Evolutionary conservation across 2,329 filamentous ascomycete species (phyloP).

Genomic region (Emericellopsis atlantica): DNA sequence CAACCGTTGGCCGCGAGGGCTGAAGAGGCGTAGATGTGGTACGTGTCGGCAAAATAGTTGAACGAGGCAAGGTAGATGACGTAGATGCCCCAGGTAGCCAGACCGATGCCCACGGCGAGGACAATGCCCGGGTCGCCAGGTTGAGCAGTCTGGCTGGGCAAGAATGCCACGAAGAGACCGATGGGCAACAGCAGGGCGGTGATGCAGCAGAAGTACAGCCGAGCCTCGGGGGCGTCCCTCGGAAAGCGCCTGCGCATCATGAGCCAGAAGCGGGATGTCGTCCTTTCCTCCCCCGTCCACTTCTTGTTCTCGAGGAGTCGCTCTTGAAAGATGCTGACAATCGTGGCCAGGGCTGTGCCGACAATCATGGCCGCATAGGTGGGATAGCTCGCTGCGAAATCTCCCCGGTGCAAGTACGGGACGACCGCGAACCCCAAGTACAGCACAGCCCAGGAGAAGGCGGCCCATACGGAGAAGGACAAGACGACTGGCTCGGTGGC

Average conservation of each 20-base stretch:
- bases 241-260: constrained; percentile 32
- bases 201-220: constrained; percentile 74
- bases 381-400: constrained; percentile 54
- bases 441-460: constrained; percentile 80
- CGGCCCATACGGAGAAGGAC: constrained; percentile 80
- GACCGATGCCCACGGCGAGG: constrained; percentile 46
- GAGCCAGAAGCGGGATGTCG: constrained; percentile 24
- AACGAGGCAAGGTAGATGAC: constrained; percentile 80
- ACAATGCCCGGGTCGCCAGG: constrained; percentile 10
- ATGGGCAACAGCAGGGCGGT: constrained; percentile 63
- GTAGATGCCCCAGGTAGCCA: constrained; percentile 78
- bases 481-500: constrained; percentile 69
- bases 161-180: constrained; percentile 49
- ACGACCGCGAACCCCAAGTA: constrained; percentile 77
- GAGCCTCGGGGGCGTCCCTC: constrained; percentile 53
- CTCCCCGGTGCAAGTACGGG: constrained; percentile 58
- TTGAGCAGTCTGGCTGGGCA: constrained; percentile 11
- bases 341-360: constrained; percentile 52
- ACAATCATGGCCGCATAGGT: constrained; percentile 64
- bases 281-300: constrained; percentile 13
- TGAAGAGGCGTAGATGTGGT: constrained; percentile 73
- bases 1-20: constrained; percentile 79
- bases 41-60: constrained; percentile 85
- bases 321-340: constrained; percentile 62
- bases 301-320: constrained; percentile 38